A percentile compares a stretch with the other conserved stretches of the same genome.
These are phyloP conservation scores for Casuarina equisetifolia DNA, from an alignment of 306 rosid species.

Conservation along the genomic window DNA sequence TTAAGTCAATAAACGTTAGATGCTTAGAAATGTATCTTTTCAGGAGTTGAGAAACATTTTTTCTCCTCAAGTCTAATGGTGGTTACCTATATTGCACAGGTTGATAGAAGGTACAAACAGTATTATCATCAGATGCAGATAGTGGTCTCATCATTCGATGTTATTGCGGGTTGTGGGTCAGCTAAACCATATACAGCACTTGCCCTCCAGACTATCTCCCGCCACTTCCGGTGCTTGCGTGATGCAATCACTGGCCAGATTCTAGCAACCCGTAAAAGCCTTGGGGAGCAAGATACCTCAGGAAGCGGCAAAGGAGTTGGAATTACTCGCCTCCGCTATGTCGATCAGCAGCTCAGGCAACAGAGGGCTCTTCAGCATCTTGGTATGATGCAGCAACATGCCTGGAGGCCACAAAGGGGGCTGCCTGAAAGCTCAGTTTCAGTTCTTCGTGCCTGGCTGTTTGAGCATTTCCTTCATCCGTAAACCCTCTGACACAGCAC, in stretches of 20 bases:
- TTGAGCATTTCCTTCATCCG: slow-evolving; percentile 94
- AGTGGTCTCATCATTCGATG: slow-evolving; percentile 78
- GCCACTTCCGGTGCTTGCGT: slow-evolving; percentile 75
- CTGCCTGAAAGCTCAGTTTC: slow-evolving; percentile 83
- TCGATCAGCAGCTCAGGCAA: slow-evolving; percentile 76
- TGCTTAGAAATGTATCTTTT: background rate
- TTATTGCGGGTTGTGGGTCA: slow-evolving; percentile 67
- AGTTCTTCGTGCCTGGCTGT: slow-evolving; percentile 83
- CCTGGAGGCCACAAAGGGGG: slow-evolving; percentile 87
- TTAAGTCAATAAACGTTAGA: background rate
- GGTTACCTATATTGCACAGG: slow-evolving; percentile 39
- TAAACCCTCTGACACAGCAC: slow-evolving; percentile 33
- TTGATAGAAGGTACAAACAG: slow-evolving; percentile 77
- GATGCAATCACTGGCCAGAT: slow-evolving; percentile 77
- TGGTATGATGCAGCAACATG: slow-evolving; percentile 79
- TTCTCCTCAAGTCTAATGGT: slow-evolving; percentile 3
- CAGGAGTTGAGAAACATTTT: slow-evolving; percentile 1
- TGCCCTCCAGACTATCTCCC: slow-evolving; percentile 80
- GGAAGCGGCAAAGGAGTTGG: slow-evolving; percentile 66
- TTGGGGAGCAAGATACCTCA: slow-evolving; percentile 65
- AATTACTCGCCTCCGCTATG: slow-evolving; percentile 69
- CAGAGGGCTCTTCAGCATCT: slow-evolving; percentile 82
- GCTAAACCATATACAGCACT: slow-evolving; percentile 81
- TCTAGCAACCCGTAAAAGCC: slow-evolving; percentile 53
- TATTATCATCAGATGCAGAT: slow-evolving; percentile 81